These are phyloP conservation scores for Fomitopsis serialis DNA, from an alignment of 768 basidiomycete species.

Conservation along the genomic window DNA sequence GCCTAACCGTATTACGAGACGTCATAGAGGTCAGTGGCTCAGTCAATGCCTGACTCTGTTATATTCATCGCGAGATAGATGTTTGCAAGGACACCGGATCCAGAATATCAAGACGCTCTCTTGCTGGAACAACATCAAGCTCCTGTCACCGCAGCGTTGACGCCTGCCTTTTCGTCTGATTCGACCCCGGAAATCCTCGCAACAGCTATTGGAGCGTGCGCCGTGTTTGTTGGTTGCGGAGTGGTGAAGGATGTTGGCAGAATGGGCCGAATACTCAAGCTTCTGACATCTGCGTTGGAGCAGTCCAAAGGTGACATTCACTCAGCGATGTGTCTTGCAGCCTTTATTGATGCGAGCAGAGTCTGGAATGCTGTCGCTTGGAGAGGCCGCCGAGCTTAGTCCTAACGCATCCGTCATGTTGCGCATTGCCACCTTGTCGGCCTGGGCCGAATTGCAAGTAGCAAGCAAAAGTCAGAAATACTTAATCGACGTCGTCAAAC, in stretches of 20 bases:
- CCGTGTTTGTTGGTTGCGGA: constrained; percentile 92
- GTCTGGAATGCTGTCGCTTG: constrained; percentile 77
- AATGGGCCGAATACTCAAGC: constrained; percentile 92
- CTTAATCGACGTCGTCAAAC: constrained; percentile 74
- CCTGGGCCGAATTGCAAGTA: constrained; percentile 91
- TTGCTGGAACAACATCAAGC: constrained; percentile 97
- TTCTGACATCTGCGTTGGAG: constrained; percentile 82
- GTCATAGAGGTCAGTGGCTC: constrained; percentile 73
- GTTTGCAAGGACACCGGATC: constrained; percentile 83
- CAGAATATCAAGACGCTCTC: constrained; percentile 85
- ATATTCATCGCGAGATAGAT: constrained; percentile 41
- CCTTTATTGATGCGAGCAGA: constrained; percentile 39
- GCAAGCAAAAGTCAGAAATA: constrained; percentile 72
- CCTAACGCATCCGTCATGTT: constrained; percentile 96
- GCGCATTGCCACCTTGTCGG: constrained; percentile 85
- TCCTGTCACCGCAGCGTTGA: constrained; percentile 94
- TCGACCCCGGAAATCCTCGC: constrained; percentile 94
- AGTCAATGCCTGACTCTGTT: neutral
- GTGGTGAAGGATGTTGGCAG: constrained; percentile 84
- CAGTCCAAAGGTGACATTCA: constrained; percentile 72
- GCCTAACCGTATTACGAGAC: constrained; percentile 82
- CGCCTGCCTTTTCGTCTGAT: constrained; percentile 93
- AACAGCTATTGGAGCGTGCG: constrained; percentile 88
- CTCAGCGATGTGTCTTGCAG: neutral
- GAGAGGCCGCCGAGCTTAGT: constrained; percentile 80